Evolutionary conservation across 2,329 filamentous ascomycete species (phyloP).

Genomic region (Stagonosporopsis vannaccii): DNA sequence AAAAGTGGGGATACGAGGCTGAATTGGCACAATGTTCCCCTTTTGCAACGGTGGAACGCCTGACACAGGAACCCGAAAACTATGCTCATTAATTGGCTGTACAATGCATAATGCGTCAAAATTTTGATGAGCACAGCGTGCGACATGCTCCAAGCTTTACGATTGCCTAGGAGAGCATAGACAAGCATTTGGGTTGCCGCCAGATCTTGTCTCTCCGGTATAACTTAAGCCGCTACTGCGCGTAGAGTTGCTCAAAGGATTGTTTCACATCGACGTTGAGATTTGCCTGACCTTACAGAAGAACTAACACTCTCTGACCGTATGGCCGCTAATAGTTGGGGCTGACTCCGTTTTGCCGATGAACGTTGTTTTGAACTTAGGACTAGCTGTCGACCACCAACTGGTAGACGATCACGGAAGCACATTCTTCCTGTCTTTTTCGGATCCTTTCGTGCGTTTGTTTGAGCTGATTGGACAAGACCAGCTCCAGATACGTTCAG

Average conservation of each 20-base stretch:
- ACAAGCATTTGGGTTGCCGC: neutral
- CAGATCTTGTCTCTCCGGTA: neutral
- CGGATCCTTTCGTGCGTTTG: no score
- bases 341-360: neutral
- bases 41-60: constrained; percentile 3
- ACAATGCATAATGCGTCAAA: neutral
- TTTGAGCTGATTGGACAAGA: neutral
- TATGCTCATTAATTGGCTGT: neutral
- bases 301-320: neutral
- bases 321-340: neutral
- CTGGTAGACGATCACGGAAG: no score
- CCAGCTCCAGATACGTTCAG: neutral
- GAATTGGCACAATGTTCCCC: neutral
- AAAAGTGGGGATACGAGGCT: constrained; percentile 11
- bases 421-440: neutral
- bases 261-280: neutral
- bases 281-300: neutral
- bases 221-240: neutral
- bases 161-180: neutral
- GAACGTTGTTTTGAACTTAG: neutral
- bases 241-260: neutral
- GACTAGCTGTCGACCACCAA: neutral
- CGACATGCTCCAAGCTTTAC: neutral
- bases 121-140: neutral
- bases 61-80: neutral